Base-by-base conservation (phyloP, 306 rosid species). In the Fragaria nilgerrensis region DNA sequence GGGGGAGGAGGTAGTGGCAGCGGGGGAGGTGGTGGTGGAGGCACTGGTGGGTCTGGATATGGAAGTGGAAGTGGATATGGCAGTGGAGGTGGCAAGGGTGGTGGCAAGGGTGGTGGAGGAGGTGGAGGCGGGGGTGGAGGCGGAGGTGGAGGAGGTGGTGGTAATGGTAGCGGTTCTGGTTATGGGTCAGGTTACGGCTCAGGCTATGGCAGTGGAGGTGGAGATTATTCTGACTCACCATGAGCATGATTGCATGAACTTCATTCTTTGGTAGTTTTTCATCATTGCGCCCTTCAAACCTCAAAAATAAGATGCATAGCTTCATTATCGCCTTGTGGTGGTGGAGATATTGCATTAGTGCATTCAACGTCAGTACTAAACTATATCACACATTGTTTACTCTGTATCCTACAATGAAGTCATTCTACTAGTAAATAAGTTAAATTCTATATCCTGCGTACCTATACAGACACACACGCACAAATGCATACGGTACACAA, bases 161-260 rank as follows among this genome's bases (percentile, higher is more conserved):
- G 89, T 0, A 81, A 34, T 15, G 90, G 89, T 3, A 68, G 84
- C 15, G 91, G 94, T 8, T 88, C 81, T 3, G 89, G 92, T 0
- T 68, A 73, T 75, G 96, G 96, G 20, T 75, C 73, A 5, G 90
- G 93, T 8, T 87, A 67, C 36, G 92, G 92, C 0, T 84, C 85
- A 2, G 87, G 87, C 22, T 58, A 70, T 1, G 96, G 93, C 27
- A 77, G 79, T 9, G 82, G 84, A 69, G 77, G 65, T 5, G 70
- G 70, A 10, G 68, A 13, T 20, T 65, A 37, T 36, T 58, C 23
- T n/a, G 75, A 78, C 23, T 85, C 41, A 68, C 96, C 90, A 47
- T 87, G 77, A 89, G 17, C 53, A 7, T 70, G 47, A 63, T 55
- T 52, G 41, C 17, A 39, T 41, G 67, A 55, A 68, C 43, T 15